Evolutionary conservation across 1,284 basidiomycete species (phyloP), one percentile per base, ranked within the genome.

Genomic region (Psilocybe mexicana): DNA sequence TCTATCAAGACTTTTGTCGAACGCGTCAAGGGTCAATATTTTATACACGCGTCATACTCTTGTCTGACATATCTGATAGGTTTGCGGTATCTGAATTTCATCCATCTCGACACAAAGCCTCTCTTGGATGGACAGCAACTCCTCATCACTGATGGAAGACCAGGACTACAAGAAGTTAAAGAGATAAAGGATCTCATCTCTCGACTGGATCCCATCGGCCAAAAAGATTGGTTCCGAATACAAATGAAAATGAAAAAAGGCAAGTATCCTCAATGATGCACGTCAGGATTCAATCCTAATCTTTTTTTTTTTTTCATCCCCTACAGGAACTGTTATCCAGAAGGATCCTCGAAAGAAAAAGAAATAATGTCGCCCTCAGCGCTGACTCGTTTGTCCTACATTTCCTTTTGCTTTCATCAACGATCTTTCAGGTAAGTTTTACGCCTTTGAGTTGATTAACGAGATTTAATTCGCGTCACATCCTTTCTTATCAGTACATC

Each of bases 21-120:
- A 53, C 64, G 69, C 47, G 72, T 65, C 36, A 64, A 72, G 65
- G 72, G 76, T 75, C 26, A 67, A 59, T 8, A 6, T 25, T 14
- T 48, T 25, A 8, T 8, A 26, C 26, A 11, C 11, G 8, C 14
- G 28, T 24, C 6, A 28, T 43, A 40, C 43, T 18, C 23, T 25
- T 10, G 26, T 24, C 14, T 14, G 43, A 8, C 33, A 35, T 23
- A 24, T 6, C 33, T 23, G 30, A 38, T 43, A 76, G 76, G 67
- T 26, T 61, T 76, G 54, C 71, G 74, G 2, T 78, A 77, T 60
- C 68, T 76, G n/a, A 72, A 75, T 53, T 77, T 76, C 53, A 74
- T 71, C 54, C 74, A 76, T 53, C 68, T 78, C n/a, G 70, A 71
- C 57, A 77, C 73, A 2, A 68, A 68, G 24, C 63, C 65, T n/a